A percentile compares a stretch with the other conserved stretches of the same genome.
Conservation (phyloP, 148 eudicot genomes). For the Gaultheria prostrata region DNA sequence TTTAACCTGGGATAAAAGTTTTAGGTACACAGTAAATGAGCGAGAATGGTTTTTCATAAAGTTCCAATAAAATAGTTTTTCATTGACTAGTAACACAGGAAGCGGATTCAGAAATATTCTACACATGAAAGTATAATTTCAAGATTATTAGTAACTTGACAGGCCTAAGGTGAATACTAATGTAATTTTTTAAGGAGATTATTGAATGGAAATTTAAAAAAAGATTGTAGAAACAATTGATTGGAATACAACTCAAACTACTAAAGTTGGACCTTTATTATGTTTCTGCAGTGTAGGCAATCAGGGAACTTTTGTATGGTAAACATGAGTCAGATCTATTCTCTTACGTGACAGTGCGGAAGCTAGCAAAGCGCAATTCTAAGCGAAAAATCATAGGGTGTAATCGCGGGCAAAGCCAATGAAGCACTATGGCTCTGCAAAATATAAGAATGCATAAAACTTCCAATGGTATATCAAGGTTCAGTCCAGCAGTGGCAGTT, state of each 20-base stretch:
- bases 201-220: too few species aligned
- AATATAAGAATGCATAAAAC: not conserved
- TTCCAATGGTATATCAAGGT: not conserved
- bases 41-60: too few species aligned
- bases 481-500: too few species aligned
- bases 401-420: not conserved
- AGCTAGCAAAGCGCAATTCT: not conserved
- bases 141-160: too few species aligned
- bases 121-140: too few species aligned
- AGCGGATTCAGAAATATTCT: too few species aligned
- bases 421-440: not conserved
- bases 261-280: not conserved
- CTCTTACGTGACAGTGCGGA: not conserved
- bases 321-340: not conserved
- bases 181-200: too few species aligned
- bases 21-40: too few species aligned
- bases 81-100: too few species aligned
- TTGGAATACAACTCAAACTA: not conserved
- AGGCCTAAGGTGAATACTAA: too few species aligned
- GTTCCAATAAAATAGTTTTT: too few species aligned
- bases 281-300: not conserved
- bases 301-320: not conserved
- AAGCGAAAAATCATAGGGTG: not conserved
- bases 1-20: too few species aligned
- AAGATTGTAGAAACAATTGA: not conserved